These are phyloP conservation scores for Picea mariana DNA, from an alignment of 83 land plant genomes.

Conservation along the genomic window DNA sequence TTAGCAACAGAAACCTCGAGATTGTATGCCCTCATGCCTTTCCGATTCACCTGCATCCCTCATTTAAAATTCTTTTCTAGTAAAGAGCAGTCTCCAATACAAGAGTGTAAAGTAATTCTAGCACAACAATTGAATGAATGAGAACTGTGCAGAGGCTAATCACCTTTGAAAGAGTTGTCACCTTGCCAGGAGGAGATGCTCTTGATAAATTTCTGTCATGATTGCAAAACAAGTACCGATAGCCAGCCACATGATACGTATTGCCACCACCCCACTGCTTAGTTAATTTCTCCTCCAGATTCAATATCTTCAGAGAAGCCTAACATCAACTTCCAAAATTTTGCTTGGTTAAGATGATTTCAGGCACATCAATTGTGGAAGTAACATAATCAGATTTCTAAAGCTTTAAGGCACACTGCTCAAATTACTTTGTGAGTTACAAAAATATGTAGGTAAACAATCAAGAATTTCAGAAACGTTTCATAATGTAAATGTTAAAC, in stretches of 20 bases:
- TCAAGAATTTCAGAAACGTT: background rate
- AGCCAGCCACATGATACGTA: conserved; percentile 94
- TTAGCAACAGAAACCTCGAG: background rate
- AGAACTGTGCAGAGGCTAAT: background rate
- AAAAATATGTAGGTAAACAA: conserved; percentile 5
- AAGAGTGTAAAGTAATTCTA: conserved; percentile 12
- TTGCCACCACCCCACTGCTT: conserved; percentile 97
- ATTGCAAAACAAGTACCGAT: conserved; percentile 85
- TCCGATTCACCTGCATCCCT: background rate
- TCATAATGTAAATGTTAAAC: background rate
- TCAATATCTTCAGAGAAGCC: conserved; percentile 69
- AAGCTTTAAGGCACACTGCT: background rate
- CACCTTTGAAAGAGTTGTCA: conserved; percentile 91
- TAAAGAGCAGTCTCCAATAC: background rate
- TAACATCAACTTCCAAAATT: conserved; percentile 22
- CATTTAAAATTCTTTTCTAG: background rate
- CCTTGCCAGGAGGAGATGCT: conserved; percentile 93
- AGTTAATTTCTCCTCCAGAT: conserved; percentile 81
- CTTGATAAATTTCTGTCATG: conserved; percentile 59
- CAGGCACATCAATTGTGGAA: background rate
- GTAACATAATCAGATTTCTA: background rate
- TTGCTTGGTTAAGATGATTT: too few species aligned
- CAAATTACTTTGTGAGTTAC: background rate
- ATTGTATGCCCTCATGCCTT: background rate
- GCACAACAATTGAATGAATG: conserved; percentile 5